Evolutionary conservation across 495 filamentous ascomycete species (phyloP), one percentile per base, ranked within the genome.

Genomic region (Wilcoxina mikolae): DNA sequence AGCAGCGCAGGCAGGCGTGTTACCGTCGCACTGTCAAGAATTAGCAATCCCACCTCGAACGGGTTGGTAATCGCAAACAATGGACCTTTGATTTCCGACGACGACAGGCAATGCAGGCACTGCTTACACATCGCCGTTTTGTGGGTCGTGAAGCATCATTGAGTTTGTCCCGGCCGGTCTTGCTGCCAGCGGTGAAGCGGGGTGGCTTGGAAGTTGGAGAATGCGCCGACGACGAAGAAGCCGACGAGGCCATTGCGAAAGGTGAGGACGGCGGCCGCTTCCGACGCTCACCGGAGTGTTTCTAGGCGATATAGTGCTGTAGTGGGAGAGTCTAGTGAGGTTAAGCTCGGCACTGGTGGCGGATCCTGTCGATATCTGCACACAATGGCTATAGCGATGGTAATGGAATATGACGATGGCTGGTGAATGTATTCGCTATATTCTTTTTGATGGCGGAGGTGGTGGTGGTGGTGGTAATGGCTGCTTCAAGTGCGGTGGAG

Each of bases 101-200:
- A n/a, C 90, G 80, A 65, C 87, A 94, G 18, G 89, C 87, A 68
- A 94, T 83, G 67, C 90, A 95, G 2, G 89, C 89, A 25, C 86
- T 94, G 70, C 85, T 90, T 35, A 95, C 87, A 65, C 90, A 96
- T 65, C 88, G 76, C 58, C 90, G 75, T 68, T 96, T 96, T 55
- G 56, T 26, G 17, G 62, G 62, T 12, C 61, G 54, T 9, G 53
- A 49, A 12, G 60, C 56, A 27, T 53, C 54, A 10, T 18, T 39
- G 28, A 56, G 24, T 53, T 56, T 56, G 25, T 56, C 48, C 9
- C 54, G 47, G 4, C 53, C 43, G 27, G 26, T 29, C 26, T 12
- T 24, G n/a, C n/a, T n/a, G 9, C 51, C 23, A 25, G 18, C 51
- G 22, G 31, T 15, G 7, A 20, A 20, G 24, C 46, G 24, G 3